phyloP scores from a whole-genome alignment of 805 yeast genomes.

The Schwanniomyces pseudopolymorphus region DNA sequence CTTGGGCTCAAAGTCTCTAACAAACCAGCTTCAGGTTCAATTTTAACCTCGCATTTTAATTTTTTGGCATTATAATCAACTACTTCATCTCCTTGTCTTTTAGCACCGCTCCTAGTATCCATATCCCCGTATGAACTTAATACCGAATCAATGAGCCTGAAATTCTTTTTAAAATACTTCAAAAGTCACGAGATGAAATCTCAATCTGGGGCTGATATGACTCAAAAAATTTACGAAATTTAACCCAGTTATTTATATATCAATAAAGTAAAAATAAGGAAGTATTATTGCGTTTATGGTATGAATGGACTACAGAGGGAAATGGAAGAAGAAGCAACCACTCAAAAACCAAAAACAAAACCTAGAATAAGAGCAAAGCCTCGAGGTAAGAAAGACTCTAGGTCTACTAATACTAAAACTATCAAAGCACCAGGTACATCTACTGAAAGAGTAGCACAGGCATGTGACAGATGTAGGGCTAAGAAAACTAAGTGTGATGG shows the following conservation, averaged over 20 bases:
- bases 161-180: neutral
- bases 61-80: neutral
- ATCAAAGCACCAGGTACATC: constrained; percentile 70
- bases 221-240: neutral
- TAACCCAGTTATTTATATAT: neutral
- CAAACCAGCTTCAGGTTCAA: neutral
- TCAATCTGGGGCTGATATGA: constrained; percentile 1
- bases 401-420: constrained; percentile 28
- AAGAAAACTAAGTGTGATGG: constrained; percentile 83
- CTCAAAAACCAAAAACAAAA: neutral
- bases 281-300: neutral
- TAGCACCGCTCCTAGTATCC: neutral
- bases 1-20: neutral
- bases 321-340: neutral
- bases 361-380: constrained; percentile 4
- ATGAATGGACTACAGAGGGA: neutral
- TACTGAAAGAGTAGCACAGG: constrained; percentile 77
- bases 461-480: constrained; percentile 85
- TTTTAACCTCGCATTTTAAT: neutral
- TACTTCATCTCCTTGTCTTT: neutral
- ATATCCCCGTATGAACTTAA: neutral
- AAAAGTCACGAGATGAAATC: neutral
- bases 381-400: constrained; percentile 1
- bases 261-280: neutral
- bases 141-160: neutral